Evolutionary conservation across 2,329 filamentous ascomycete genomes (phyloP).

Genomic region (Paracorniculantispora psalliotae): DNA sequence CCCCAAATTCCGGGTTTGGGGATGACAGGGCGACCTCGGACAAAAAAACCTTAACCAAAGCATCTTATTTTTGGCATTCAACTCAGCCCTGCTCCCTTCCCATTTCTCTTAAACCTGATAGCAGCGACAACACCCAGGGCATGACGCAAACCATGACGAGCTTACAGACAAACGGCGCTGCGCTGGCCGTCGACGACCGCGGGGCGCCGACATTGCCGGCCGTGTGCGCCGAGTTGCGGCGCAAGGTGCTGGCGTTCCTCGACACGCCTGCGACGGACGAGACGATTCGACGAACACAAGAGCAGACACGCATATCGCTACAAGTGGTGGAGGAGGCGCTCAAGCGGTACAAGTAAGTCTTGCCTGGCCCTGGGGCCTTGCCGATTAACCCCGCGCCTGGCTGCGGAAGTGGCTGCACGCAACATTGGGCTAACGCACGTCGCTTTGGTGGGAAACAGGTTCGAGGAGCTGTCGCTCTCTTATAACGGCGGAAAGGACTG

Average conservation of each 20-base stretch:
- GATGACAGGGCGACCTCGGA: constrained; percentile 1
- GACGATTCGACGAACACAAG: constrained; percentile 41
- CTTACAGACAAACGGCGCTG: constrained; percentile 11
- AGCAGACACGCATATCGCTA: constrained; percentile 68
- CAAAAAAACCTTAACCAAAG: not conserved
- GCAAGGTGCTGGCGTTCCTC: constrained; percentile 15
- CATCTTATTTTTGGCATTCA: not conserved
- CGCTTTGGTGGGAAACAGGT: constrained; percentile 40
- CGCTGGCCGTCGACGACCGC: not conserved
- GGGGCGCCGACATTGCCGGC: constrained; percentile 4
- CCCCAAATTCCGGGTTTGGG: constrained; percentile 3
- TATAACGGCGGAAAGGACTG: constrained; percentile 99
- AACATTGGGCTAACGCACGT: not conserved
- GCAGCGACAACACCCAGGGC: not conserved
- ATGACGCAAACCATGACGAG: constrained; percentile 10
- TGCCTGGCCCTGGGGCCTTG: constrained; percentile 4
- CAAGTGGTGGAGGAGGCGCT: constrained; percentile 71
- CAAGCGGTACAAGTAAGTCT: constrained; percentile 63
- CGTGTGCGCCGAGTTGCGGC: constrained; percentile 10
- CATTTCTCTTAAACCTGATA: not conserved
- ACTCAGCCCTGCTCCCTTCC: not conserved
- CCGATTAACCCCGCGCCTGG: not conserved
- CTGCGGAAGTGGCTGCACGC: not conserved
- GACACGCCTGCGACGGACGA: constrained; percentile 9
- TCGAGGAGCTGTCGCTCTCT: constrained; percentile 76